Evolutionary conservation across 495 filamentous ascomycete species (phyloP).

Genomic region (Aspergillus mulundensis): DNA sequence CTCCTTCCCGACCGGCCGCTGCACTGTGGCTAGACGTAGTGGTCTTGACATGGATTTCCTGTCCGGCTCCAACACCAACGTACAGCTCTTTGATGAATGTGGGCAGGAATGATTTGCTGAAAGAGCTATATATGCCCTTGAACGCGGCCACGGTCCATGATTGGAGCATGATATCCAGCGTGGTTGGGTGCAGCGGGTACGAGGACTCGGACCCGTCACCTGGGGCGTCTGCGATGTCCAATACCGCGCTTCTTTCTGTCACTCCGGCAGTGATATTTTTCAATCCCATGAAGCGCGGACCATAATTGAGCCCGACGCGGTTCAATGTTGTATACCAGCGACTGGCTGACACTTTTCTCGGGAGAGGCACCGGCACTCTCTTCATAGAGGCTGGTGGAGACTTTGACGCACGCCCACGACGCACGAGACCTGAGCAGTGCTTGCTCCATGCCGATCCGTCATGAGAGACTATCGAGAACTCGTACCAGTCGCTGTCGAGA

Average conservation of each 20-base stretch:
- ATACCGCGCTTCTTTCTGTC: not conserved
- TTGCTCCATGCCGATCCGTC: constrained; percentile 33
- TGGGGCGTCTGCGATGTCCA: not conserved
- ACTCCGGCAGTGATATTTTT: constrained; percentile 20
- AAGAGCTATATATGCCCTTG: not conserved
- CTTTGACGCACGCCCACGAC: not conserved
- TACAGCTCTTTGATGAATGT: not conserved
- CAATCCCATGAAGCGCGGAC: constrained; percentile 25
- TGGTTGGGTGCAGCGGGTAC: not conserved
- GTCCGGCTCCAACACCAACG: not conserved
- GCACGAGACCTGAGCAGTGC: constrained; percentile 38
- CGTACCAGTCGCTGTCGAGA: constrained; percentile 37
- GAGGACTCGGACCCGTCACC: not conserved
- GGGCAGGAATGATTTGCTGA: not conserved
- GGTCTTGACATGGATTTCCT: not conserved
- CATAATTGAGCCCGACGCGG: constrained; percentile 30
- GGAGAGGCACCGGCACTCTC: not conserved
- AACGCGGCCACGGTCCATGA: constrained; percentile 8
- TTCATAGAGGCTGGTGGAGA: not conserved
- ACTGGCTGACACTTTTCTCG: not conserved
- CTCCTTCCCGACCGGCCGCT: not conserved
- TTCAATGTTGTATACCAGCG: not conserved
- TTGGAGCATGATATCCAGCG: constrained; percentile 12
- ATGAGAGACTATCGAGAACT: constrained; percentile 39
- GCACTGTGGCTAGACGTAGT: not conserved